Conservation (phyloP, 1,139 yeast species). For the Tardiomyces depauwii region DNA sequence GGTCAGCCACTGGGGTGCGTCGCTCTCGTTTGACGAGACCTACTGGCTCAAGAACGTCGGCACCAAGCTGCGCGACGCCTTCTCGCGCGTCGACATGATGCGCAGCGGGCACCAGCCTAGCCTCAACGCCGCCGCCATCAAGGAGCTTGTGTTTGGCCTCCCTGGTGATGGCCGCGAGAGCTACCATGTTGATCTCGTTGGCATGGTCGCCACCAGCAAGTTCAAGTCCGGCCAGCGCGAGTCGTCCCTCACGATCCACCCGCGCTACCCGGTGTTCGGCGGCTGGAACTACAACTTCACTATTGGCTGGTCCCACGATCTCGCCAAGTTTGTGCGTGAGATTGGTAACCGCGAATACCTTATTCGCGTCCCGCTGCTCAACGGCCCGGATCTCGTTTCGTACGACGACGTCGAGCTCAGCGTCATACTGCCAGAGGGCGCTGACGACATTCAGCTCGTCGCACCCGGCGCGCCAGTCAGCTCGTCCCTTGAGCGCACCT, state of each 20-base stretch:
- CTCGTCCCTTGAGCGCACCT: constrained; percentile 27
- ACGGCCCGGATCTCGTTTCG: constrained; percentile 47
- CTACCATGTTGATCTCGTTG: constrained; percentile 81
- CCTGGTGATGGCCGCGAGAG: constrained; percentile 44
- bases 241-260: constrained; percentile 45
- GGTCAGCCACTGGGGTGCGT: constrained; percentile 66
- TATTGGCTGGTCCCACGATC: constrained; percentile 71
- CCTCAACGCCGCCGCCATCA: constrained; percentile 28
- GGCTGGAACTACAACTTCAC: constrained; percentile 96
- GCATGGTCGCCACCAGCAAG: constrained; percentile 81
- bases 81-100: constrained; percentile 71
- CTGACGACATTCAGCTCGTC: constrained; percentile 47
- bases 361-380: constrained; percentile 58
- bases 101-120: constrained; percentile 29
- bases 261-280: constrained; percentile 89
- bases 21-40: constrained; percentile 66
- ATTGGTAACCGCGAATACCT: constrained; percentile 43
- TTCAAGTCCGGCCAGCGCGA: constrained; percentile 30
- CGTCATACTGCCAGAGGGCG: constrained; percentile 82
- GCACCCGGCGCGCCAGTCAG: constrained; percentile 26
- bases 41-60: constrained; percentile 73
- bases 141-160: constrained; percentile 39
- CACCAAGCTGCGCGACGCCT: constrained; percentile 50
- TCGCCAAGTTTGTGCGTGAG: constrained; percentile 41
- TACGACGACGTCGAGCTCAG: constrained; percentile 54